Conservation (phyloP, 2,329 filamentous ascomycete genomes). For the Saccharata proteae region DNA sequence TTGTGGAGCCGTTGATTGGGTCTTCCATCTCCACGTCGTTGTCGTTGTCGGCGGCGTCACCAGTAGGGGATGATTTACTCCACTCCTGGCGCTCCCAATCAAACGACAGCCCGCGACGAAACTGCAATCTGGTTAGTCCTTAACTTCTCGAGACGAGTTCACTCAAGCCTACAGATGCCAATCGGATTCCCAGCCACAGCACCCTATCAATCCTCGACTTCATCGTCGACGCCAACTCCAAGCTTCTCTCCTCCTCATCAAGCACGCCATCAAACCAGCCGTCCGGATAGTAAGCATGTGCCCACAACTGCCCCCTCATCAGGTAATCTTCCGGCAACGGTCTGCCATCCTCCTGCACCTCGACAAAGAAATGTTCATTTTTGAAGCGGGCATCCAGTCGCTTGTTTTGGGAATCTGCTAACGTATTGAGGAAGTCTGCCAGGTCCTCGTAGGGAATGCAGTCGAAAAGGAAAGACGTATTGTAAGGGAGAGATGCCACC, state of each 20-base stretch:
- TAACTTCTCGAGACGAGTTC: too few relatives aligned
- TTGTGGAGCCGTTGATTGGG: too few relatives aligned
- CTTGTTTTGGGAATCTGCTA: conserved; percentile 22
- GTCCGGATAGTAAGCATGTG: conserved; percentile 44
- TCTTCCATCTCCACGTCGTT: neutral
- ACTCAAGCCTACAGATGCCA: neutral
- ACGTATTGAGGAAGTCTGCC: conserved; percentile 40
- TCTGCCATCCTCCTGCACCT: conserved; percentile 31
- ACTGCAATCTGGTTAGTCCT: too few relatives aligned
- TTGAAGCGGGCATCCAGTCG: too few relatives aligned
- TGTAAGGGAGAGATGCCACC: conserved; percentile 25
- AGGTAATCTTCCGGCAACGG: conserved; percentile 60
- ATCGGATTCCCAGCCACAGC: conserved; percentile 41
- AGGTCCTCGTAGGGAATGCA: conserved; percentile 44
- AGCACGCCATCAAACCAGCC: conserved; percentile 50
- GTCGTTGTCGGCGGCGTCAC: neutral
- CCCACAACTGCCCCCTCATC: conserved; percentile 51
- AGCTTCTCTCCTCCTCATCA: conserved; percentile 55
- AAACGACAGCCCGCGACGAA: neutral
- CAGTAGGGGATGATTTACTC: neutral
- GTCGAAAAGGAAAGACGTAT: conserved; percentile 15
- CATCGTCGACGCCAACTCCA: conserved; percentile 49
- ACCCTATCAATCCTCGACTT: conserved; percentile 47
- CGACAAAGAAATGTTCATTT: conserved; percentile 30
- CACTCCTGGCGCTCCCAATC: neutral